phyloP scores from a whole-genome alignment of 1,284 basidiomycete genomes.

The Coniferiporia weirii region DNA sequence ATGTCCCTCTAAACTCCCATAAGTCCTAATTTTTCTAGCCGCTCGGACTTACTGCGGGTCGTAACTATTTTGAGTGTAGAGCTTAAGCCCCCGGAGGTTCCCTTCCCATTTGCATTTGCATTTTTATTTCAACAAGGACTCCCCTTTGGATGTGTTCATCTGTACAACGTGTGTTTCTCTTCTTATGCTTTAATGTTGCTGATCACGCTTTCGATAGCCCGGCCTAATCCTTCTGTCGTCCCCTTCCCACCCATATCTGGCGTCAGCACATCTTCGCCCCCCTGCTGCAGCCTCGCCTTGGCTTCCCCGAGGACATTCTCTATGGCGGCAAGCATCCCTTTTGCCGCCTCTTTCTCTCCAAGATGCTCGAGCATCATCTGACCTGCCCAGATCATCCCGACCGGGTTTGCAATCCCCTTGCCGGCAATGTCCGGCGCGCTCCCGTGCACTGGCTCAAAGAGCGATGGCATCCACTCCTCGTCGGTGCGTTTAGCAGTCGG shows the following conservation, averaged over 20 bases:
- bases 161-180: background rate
- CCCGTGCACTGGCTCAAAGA: conserved; percentile 52
- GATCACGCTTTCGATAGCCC: conserved; percentile 14
- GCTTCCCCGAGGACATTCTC: conserved; percentile 32
- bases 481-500: conserved; percentile 33
- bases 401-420: conserved; percentile 69
- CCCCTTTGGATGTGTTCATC: too few species aligned
- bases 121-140: too few species aligned
- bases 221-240: conserved; percentile 11
- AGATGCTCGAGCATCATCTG: conserved; percentile 52
- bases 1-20: too few species aligned
- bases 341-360: conserved; percentile 45
- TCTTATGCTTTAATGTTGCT: background rate
- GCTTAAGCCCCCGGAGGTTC: too few species aligned
- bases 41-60: too few species aligned
- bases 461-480: conserved; percentile 34
- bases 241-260: conserved; percentile 19
- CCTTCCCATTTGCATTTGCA: too few species aligned
- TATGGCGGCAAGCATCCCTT: conserved; percentile 44
- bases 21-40: too few species aligned
- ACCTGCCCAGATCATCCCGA: conserved; percentile 61
- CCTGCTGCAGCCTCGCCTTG: conserved; percentile 11
- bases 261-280: conserved; percentile 13
- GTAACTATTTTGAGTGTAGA: too few species aligned
- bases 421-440: conserved; percentile 75